Evolutionary conservation across 345 rosid genomes (phyloP).

Genomic region (Aquilaria malaccensis): DNA sequence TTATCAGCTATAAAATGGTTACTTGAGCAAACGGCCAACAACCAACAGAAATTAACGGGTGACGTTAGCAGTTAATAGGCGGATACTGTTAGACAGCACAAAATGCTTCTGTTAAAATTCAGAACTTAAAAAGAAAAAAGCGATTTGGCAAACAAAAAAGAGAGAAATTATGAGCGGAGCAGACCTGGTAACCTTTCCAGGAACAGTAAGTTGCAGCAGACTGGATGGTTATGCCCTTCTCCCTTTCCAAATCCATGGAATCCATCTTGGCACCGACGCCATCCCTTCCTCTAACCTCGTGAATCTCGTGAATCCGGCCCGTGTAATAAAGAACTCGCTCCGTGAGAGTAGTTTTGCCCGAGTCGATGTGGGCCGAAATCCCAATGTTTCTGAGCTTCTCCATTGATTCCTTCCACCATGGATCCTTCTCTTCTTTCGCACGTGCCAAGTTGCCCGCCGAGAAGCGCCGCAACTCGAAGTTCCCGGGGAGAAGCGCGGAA

Average conservation of each 20-base stretch:
- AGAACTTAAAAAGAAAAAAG: neutral
- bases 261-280: conserved; percentile 99
- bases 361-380: conserved; percentile 96
- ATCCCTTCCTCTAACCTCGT: conserved; percentile 93
- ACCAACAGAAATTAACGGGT: neutral
- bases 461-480: conserved; percentile 51
- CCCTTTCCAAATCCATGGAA: conserved; percentile 97
- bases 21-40: neutral
- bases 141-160: too few species aligned
- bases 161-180: neutral
- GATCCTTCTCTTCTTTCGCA: conserved; percentile 72
- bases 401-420: conserved; percentile 99
- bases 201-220: conserved; percentile 98
- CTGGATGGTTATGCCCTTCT: conserved; percentile 98
- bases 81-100: neutral
- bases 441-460: conserved; percentile 68
- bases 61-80: neutral
- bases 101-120: neutral
- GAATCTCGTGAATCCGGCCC: conserved; percentile 96
- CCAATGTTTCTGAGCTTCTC: conserved; percentile 81
- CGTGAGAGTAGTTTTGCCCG: conserved; percentile 96
- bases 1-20: neutral
- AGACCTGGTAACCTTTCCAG: conserved; percentile 88
- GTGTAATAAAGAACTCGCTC: conserved; percentile 88
- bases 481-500: conserved; percentile 50